Evolutionary conservation across 2,329 filamentous ascomycete genomes (phyloP).

Genomic region (Calonectria hongkongensis): DNA sequence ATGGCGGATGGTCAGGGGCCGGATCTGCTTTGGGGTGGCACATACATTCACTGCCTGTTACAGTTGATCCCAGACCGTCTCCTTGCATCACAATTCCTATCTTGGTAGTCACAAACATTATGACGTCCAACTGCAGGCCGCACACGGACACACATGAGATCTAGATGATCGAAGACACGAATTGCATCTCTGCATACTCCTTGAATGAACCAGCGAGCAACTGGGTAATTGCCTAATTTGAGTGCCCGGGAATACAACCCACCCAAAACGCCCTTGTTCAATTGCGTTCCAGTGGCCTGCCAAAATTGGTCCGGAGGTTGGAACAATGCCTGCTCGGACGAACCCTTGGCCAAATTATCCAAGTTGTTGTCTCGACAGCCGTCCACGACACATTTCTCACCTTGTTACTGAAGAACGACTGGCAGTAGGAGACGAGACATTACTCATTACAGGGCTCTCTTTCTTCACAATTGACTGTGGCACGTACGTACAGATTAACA

Average conservation of each 20-base stretch:
- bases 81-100: constrained; percentile 27
- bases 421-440: constrained; percentile 8
- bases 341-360: constrained; percentile 28
- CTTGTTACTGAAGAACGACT: neutral
- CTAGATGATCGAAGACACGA: constrained; percentile 9
- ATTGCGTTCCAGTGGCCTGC: constrained; percentile 36
- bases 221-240: constrained; percentile 15
- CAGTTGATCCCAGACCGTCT: constrained; percentile 21
- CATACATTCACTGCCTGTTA: constrained; percentile 11
- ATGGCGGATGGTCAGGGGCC: constrained; percentile 18
- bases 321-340: constrained; percentile 35
- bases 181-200: constrained; percentile 15
- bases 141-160: constrained; percentile 9
- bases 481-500: constrained; percentile 3
- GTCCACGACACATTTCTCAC: constrained; percentile 24
- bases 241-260: constrained; percentile 20
- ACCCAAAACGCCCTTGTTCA: constrained; percentile 17
- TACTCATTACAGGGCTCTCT: neutral
- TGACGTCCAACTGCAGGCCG: constrained; percentile 13
- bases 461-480: constrained; percentile 1
- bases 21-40: neutral
- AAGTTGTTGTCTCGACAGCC: constrained; percentile 23
- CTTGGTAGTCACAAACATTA: constrained; percentile 6
- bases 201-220: neutral
- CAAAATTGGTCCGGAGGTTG: constrained; percentile 37